phyloP scores from a whole-genome alignment of 164 flowering plant genomes.

The Liriodendron chinense region DNA sequence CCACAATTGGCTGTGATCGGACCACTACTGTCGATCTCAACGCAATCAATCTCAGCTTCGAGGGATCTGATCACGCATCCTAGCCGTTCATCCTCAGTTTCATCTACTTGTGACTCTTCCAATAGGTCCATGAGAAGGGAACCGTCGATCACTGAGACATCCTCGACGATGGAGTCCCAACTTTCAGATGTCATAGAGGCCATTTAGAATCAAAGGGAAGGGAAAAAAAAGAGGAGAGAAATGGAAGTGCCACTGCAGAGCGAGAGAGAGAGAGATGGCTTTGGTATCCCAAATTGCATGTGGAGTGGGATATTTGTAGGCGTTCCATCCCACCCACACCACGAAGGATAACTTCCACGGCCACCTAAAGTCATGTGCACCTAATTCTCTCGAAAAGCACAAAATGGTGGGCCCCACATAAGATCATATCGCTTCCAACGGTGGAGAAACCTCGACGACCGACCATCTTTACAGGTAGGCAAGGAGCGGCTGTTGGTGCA shows the following conservation, averaged over 20 bases:
- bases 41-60: constrained; percentile 20
- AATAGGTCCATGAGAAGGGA: constrained; percentile 24
- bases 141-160: constrained; percentile 3
- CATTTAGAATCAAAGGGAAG: neutral
- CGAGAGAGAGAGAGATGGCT: neutral
- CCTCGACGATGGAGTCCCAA: neutral
- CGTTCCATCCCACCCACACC: constrained; percentile 1
- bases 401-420: neutral
- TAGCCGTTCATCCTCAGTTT: constrained; percentile 22
- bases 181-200: neutral
- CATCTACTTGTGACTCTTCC: constrained; percentile 23
- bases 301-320: neutral
- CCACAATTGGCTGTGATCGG: neutral
- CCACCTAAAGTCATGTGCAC: constrained; percentile 1
- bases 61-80: constrained; percentile 22
- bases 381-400: constrained; percentile 3
- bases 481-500: neutral
- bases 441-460: neutral
- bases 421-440: neutral
- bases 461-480: constrained; percentile 2
- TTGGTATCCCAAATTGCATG: neutral
- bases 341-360: neutral
- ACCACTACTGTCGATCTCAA: neutral
- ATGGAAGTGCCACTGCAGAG: neutral
- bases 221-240: neutral